Conservation (phyloP, 2,329 filamentous ascomycete species). For the Pseudogymnoascus sp. region DNA sequence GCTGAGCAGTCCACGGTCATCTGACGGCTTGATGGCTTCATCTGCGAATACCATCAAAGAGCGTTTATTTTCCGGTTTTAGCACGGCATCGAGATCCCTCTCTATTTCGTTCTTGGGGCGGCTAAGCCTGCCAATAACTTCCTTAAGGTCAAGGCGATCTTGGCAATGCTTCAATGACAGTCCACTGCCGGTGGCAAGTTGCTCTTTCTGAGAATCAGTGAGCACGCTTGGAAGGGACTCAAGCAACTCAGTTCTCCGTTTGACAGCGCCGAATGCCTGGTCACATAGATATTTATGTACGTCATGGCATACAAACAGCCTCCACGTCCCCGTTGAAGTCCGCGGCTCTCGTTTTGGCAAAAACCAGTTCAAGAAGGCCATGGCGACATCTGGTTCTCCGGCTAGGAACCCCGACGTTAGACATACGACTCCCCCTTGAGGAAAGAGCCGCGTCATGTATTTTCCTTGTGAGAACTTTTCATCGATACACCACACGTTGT, state of each 20-base stretch:
- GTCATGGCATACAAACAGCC: constrained; percentile 20
- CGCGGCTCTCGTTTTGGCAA: constrained; percentile 19
- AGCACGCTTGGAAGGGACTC: constrained; percentile 13
- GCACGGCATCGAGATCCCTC: constrained; percentile 12
- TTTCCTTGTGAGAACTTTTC: constrained; percentile 24
- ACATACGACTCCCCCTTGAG: constrained; percentile 38
- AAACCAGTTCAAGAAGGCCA: constrained; percentile 37
- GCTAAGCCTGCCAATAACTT: background rate
- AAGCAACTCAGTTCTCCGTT: constrained; percentile 22
- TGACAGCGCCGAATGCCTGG: constrained; percentile 24
- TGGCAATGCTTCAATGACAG: constrained; percentile 22
- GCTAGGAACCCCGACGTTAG: constrained; percentile 44
- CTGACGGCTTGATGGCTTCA: constrained; percentile 44
- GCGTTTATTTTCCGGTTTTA: constrained; percentile 27
- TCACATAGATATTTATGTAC: constrained; percentile 24
- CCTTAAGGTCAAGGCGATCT: constrained; percentile 17
- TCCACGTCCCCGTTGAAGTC: constrained; percentile 17
- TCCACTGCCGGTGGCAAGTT: constrained; percentile 18
- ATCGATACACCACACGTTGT: constrained; percentile 23
- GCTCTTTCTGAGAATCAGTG: constrained; percentile 21
- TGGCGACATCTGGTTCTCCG: constrained; percentile 36
- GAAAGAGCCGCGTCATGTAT: constrained; percentile 37
- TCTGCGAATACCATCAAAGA: constrained; percentile 40
- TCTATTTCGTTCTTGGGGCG: background rate
- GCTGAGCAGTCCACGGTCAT: constrained; percentile 55